Evolutionary conservation across 2,329 filamentous ascomycete genomes (phyloP), one percentile per base, ranked within the genome.

Genomic region (Claviceps digitariae): DNA sequence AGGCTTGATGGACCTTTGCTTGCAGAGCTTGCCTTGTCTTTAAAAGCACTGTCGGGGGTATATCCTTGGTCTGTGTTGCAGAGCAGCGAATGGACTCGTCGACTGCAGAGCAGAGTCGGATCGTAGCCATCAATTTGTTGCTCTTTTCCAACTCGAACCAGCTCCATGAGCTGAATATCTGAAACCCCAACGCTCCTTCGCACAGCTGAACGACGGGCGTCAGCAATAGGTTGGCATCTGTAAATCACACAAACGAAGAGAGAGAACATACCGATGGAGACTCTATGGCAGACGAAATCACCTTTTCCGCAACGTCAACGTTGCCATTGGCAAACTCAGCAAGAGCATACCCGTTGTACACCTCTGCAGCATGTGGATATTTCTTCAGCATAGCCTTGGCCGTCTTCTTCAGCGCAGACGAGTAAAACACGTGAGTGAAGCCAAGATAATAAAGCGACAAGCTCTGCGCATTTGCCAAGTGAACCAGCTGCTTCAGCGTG

Each of bases 261-360:
- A 31, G 10, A 10, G n/a, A 31, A 61, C 66, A 60, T 59, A 70
- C 69, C 44, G 61, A 59, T 10, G 62, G 52, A 12, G 69, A 60
- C 31, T 61, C 54, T 3, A 88, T 71, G 1, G 87, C 83, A 1
- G 84, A 84, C 1, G 74, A 65, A 60, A 91, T 78, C 0, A 93
- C 82, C 51, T 79, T 81, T 23, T 74, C 69, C 4, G 85, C 83
- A 48, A 80, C 71, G 0, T 78, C 73, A 1, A 63, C 59, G 25
- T 84, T 83, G 0, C 75, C 79, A 31, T 75, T 76, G 1, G 72
- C 71, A 58, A 69, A 74, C 66, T 95, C 87, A 3, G 89, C 79
- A 15, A 88, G 68, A 0, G 85, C 87, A 62, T 91, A 95, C 0
- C 83, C 81, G 59, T 89, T 86, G 67, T 94, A 96, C 0, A 96